These are phyloP conservation scores for Phytophthora gonapodyides DNA, from an alignment of 352 stramenopile genomes.

Conservation along the genomic window DNA sequence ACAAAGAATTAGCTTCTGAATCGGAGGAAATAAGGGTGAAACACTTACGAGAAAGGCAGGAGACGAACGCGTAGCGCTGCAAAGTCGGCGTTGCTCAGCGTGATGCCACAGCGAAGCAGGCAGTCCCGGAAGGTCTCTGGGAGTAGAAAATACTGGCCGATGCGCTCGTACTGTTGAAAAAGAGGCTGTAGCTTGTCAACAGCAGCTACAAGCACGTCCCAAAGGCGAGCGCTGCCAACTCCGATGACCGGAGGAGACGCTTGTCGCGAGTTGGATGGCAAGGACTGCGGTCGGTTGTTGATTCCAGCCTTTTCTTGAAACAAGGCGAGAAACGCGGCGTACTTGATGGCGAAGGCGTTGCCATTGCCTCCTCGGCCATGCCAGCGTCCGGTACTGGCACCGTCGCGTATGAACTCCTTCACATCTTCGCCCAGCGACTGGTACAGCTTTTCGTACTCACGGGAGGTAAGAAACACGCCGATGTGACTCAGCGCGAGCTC, in stretches of 20 bases:
- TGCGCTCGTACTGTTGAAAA: slow-evolving; percentile 60
- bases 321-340: slow-evolving; percentile 59
- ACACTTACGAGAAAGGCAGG: slow-evolving; percentile 59
- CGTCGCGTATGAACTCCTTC: slow-evolving; percentile 34
- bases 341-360: slow-evolving; percentile 53
- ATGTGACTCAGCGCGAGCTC: slow-evolving; percentile 74
- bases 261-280: slow-evolving; percentile 49
- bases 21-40: not conserved
- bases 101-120: slow-evolving; percentile 59
- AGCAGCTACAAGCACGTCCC: slow-evolving; percentile 59
- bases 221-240: slow-evolving; percentile 56
- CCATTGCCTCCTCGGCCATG: slow-evolving; percentile 25
- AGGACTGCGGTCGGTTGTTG: slow-evolving; percentile 29
- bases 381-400: slow-evolving; percentile 28
- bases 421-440: slow-evolving; percentile 41
- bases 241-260: slow-evolving; percentile 49
- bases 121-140: slow-evolving; percentile 71
- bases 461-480: slow-evolving; percentile 66
- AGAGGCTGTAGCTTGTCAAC: slow-evolving; percentile 58
- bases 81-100: slow-evolving; percentile 73
- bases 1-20: not conserved
- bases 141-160: slow-evolving; percentile 51
- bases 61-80: slow-evolving; percentile 66
- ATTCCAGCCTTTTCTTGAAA: slow-evolving; percentile 40
- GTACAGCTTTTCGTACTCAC: slow-evolving; percentile 75